Base-by-base conservation (phyloP, 2,329 filamentous ascomycete species). In the Xylariales sp. region DNA sequence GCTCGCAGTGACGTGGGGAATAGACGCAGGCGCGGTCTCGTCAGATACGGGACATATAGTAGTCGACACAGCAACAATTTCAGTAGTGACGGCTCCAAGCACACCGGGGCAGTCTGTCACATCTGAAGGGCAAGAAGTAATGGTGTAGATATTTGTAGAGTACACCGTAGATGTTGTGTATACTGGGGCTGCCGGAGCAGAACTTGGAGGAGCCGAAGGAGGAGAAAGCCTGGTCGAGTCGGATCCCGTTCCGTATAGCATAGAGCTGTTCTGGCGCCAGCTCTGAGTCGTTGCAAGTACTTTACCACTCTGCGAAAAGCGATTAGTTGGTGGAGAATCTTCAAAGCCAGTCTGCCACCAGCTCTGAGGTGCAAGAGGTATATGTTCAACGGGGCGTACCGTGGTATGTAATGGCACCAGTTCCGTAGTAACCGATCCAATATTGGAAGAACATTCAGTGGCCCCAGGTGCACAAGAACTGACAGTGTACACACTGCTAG, bases 111-210 rank as follows among this genome's bases (percentile, higher is more conserved):
- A 76, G 60, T 76, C 73, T 2, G 65, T 75, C 14, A 74, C 73
- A 34, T 69, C 73, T 32, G 75, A 72, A 0, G 74, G 72, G 49
- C 76, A 77, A 23, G 75, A 75, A 4, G 75, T 75, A 32, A 76
- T 68, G 4, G 72, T 76, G 49, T 75, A 76, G 16, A 75, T n/a
- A 9, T 72, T 77, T 16, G 75, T 77, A 39, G 74, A 72, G 50
- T 75, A 77, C 5, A 77, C 66, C 2, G 75, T 77, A 12, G 75
- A 78, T 5, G 75, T 77, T 8, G 75, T 77, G 48, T 73, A 77
- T 34, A 69, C 62, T 14, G 70, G 67, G 3, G 57, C 53, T 23
- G n/a, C n/a, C 36, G 68, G 43, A 10, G 30, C 58, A 39, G 52
- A 58, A n/a, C 41, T 61, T 36, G 65, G 59, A 46, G 64, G 57